Evolutionary conservation across 768 basidiomycete species (phyloP), one percentile per base, ranked within the genome.

Genomic region (Sarcomyxa edulis): DNA sequence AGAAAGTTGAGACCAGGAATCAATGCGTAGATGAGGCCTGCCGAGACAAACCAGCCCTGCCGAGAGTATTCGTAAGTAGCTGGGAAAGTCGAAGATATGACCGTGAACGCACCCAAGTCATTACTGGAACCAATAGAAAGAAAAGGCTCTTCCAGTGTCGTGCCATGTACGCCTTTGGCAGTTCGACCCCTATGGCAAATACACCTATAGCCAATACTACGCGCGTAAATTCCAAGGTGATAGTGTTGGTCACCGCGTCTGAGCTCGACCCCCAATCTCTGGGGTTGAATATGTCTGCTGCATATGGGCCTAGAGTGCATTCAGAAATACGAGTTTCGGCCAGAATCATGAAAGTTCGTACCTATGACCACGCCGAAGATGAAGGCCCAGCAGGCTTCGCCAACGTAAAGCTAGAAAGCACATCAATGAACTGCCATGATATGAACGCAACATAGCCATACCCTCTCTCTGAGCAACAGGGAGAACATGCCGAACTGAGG

Each of bases 331-430:
- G 42, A 29, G 41, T 21, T 37, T 16, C 5, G 19, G 26, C 16
- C 14, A 36, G 19, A 39, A 34, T 15, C 15, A 34, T 24, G 32
- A 39, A n/a, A 32, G 11, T 44, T 58, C 74, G 45, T 55, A 77
- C 85, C 92, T 35, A 95, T 81, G 47, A 93, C 83, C 52, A 97
- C 84, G 9, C 92, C 91, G 51, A 95, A 90, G 23, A 95, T 56
- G 50, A 96, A 96, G 1, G 95, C 93, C 78, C 90, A 89, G 48
- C 87, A 88, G 10, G 96, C 93, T 71, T 99, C 96, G 44, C 96
- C 96, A 42, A 97, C 81, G 57, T 96, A 97, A 18, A 95, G 61
- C 76, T 89, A 44, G 16, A 37, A 20, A 23, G 24, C 10, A 32
- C 39, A 5, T 12, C 26, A 37, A 39, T 41, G 20, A 11, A n/a